A percentile compares a stretch with the other conserved stretches of the same genome.
phyloP scores from a whole-genome alignment of 2,329 filamentous ascomycete genomes.

The Cladosporium colombiae region DNA sequence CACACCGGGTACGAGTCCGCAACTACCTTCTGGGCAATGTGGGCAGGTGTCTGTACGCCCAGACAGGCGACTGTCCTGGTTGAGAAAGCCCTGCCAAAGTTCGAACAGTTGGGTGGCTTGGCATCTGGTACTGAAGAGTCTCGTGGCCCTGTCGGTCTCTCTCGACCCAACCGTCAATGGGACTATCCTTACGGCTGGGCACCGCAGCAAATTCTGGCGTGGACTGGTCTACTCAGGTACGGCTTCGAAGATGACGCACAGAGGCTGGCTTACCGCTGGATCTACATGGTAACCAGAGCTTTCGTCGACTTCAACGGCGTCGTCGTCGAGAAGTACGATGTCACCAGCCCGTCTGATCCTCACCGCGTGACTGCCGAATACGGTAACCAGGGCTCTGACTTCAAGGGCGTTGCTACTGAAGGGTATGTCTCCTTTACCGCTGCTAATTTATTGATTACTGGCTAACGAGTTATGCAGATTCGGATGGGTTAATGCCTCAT shows the following conservation, averaged over 20 bases:
- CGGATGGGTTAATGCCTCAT: conserved; percentile 98
- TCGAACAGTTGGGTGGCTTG: conserved; percentile 85
- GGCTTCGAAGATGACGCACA: conserved; percentile 89
- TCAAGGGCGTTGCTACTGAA: conserved; percentile 93
- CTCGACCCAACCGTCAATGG: conserved; percentile 94
- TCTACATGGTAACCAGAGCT: conserved; percentile 97
- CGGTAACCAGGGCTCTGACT: conserved; percentile 92
- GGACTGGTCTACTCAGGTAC: conserved; percentile 89
- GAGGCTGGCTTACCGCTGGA: conserved; percentile 89
- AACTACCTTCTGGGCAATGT: conserved; percentile 97
- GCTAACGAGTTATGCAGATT: conserved; percentile 60
- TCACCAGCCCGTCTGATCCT: conserved; percentile 84
- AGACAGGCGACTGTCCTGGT: conserved; percentile 85
- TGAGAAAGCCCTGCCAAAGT: conserved; percentile 75
- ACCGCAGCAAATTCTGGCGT: conserved; percentile 96
- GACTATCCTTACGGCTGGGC: conserved; percentile 99
- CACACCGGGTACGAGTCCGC: conserved; percentile 84
- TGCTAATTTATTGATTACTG: not conserved
- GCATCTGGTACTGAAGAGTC: conserved; percentile 88
- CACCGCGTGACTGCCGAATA: conserved; percentile 97
- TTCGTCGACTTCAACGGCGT: conserved; percentile 99
- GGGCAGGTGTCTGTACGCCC: conserved; percentile 85
- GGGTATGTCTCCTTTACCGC: conserved; percentile 64
- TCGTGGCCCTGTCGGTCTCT: conserved; percentile 74
- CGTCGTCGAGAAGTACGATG: conserved; percentile 98